Evolutionary conservation across 202 grass and related monocot genomes (phyloP).

Genomic region (Carex sylvatica): DNA sequence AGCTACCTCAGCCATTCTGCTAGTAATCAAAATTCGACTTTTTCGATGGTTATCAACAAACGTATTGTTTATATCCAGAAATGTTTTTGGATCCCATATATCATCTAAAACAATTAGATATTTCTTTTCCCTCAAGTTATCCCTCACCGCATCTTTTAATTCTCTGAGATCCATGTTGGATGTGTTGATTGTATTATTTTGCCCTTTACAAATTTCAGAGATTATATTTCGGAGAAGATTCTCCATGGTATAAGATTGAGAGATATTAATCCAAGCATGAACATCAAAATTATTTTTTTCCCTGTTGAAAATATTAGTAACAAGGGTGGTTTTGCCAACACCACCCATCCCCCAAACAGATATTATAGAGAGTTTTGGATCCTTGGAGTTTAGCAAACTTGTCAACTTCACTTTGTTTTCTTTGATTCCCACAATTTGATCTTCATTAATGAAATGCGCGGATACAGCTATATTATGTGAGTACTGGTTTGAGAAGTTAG

Average conservation of each 20-base stretch:
- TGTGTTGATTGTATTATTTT: not conserved
- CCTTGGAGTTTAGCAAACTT: slow-evolving; percentile 13
- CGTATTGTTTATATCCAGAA: not conserved
- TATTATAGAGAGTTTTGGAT: slow-evolving; percentile 2
- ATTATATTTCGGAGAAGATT: slow-evolving; percentile 22
- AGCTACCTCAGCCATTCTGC: slow-evolving; percentile 33
- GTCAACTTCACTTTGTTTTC: not conserved
- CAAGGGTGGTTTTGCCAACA: slow-evolving; percentile 38
- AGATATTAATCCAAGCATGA: slow-evolving; percentile 28
- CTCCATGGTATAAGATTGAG: not conserved
- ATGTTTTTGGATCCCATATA: slow-evolving; percentile 19
- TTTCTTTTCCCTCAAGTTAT: slow-evolving; percentile 22
- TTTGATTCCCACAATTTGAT: slow-evolving; percentile 33
- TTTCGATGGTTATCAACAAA: slow-evolving; percentile 16
- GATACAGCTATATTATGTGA: not conserved
- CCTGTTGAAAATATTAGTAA: slow-evolving; percentile 31
- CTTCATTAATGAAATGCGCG: slow-evolving; percentile 31
- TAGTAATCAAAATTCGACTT: slow-evolving; percentile 50
- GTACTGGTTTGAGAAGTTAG: not conserved
- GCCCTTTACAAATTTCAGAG: not conserved
- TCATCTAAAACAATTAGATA: slow-evolving; percentile 49
- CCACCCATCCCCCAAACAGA: slow-evolving; percentile 39
- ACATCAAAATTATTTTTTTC: slow-evolving; percentile 16
- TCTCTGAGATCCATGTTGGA: not conserved
- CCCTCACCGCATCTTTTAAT: not conserved